These are phyloP conservation scores for Pseudonectria buxi DNA, from an alignment of 2,329 filamentous ascomycete species.

Conservation along the genomic window DNA sequence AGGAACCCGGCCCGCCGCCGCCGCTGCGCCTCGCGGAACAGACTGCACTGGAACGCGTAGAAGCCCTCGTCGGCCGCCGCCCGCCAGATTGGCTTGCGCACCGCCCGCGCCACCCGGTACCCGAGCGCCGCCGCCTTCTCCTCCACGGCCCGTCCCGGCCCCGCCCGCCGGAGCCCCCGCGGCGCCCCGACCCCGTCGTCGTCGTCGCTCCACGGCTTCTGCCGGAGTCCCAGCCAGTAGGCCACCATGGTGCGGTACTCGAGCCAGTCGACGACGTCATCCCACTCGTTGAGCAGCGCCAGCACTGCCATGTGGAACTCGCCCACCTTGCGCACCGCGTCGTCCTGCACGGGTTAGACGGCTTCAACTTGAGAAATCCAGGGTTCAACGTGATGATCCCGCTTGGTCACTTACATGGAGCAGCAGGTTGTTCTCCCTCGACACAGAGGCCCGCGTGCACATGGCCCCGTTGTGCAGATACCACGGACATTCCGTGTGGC, in stretches of 20 bases:
- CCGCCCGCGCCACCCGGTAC: background rate
- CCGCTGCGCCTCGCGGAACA: conserved; percentile 5
- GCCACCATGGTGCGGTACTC: conserved; percentile 6
- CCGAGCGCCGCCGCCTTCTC: too few species aligned
- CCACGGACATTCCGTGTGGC: too few species aligned
- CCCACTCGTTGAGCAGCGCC: conserved; percentile 5
- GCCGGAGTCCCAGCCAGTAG: conserved; percentile 6
- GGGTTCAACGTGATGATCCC: too few species aligned
- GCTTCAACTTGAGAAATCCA: too few species aligned
- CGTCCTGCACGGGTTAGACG: background rate
- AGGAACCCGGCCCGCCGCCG: conserved; percentile 1
- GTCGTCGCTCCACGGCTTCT: too few species aligned
- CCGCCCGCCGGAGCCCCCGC: background rate
- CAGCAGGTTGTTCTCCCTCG: too few species aligned
- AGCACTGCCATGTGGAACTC: conserved; percentile 1
- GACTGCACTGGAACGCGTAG: conserved; percentile 2
- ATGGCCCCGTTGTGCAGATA: too few species aligned
- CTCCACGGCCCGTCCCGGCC: background rate
- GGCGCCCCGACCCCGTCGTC: too few species aligned
- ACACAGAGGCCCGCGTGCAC: too few species aligned
- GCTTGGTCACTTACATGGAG: too few species aligned
- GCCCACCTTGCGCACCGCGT: background rate
- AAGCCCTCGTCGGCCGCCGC: conserved; percentile 3
- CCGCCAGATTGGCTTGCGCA: background rate
- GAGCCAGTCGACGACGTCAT: conserved; percentile 6